A percentile compares a stretch with the other conserved stretches of the same genome.
These are phyloP conservation scores for Castanospermum australe DNA, from an alignment of 306 rosid species.

Conservation along the genomic window DNA sequence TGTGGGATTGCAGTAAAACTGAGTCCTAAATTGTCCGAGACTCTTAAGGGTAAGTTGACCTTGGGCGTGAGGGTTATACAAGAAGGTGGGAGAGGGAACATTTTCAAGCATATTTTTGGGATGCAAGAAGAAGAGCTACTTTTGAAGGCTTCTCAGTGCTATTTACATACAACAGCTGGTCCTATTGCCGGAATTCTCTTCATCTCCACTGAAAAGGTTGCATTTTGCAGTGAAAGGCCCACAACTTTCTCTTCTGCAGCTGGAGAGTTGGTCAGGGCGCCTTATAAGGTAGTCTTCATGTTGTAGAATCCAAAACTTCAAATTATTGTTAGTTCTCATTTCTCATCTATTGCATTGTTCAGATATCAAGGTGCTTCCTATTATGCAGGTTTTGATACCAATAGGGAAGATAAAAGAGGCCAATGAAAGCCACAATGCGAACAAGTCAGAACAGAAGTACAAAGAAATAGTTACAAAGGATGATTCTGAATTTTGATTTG, in stretches of 20 bases:
- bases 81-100: constrained; percentile 75
- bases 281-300: constrained; percentile 55
- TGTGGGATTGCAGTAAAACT: constrained; percentile 54
- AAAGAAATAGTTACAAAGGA: constrained; percentile 66
- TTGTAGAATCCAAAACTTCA: neutral
- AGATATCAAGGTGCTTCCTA: neutral
- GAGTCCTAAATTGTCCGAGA: constrained; percentile 64
- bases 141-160: constrained; percentile 85
- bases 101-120: constrained; percentile 67
- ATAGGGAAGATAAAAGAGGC: constrained; percentile 54
- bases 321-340: neutral
- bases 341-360: neutral
- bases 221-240: constrained; percentile 71
- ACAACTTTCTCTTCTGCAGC: constrained; percentile 47
- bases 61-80: constrained; percentile 70
- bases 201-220: constrained; percentile 65
- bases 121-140: constrained; percentile 65
- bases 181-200: constrained; percentile 86
- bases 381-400: constrained; percentile 74
- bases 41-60: constrained; percentile 69
- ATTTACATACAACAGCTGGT: constrained; percentile 71
- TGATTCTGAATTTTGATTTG: constrained; percentile 78
- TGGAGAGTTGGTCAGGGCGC: constrained; percentile 44
- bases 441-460: constrained; percentile 64
- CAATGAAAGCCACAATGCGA: constrained; percentile 53